A percentile compares a stretch with the other conserved stretches of the same genome.
These are phyloP conservation scores for Colletotrichum kahawae DNA, from an alignment of 2,329 filamentous ascomycete species.

Conservation along the genomic window DNA sequence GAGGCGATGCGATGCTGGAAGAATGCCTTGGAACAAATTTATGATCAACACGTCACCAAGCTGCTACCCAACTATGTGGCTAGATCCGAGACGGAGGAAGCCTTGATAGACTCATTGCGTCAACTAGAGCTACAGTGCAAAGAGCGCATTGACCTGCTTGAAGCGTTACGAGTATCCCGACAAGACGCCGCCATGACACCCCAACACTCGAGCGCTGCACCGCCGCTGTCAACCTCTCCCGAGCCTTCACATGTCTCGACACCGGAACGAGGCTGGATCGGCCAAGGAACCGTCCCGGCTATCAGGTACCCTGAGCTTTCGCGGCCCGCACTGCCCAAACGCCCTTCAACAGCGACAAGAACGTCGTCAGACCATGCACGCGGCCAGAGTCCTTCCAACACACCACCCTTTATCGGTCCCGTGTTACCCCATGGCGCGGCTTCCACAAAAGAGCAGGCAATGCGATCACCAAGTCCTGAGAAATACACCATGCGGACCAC, in stretches of 20 bases:
- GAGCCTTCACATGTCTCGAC: background rate
- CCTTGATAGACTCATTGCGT: constrained; percentile 79
- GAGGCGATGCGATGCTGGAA: constrained; percentile 94
- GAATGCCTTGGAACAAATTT: constrained; percentile 85
- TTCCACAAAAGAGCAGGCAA: constrained; percentile 39
- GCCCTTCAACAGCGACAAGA: constrained; percentile 61
- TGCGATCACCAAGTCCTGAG: constrained; percentile 62
- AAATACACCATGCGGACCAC: constrained; percentile 68
- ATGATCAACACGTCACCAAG: constrained; percentile 81
- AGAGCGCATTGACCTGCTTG: constrained; percentile 87
- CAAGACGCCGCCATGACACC: constrained; percentile 37
- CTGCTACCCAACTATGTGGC: constrained; percentile 72
- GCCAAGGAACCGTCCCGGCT: constrained; percentile 80
- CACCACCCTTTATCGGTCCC: constrained; percentile 26
- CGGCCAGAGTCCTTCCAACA: constrained; percentile 20
- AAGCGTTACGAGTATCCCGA: constrained; percentile 75
- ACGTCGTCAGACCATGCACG: constrained; percentile 55
- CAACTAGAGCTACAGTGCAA: constrained; percentile 91
- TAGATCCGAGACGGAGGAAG: constrained; percentile 81
- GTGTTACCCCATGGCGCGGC: constrained; percentile 36
- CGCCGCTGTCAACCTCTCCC: background rate
- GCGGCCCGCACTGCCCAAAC: constrained; percentile 64
- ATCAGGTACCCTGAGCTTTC: constrained; percentile 82
- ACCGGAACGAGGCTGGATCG: constrained; percentile 67
- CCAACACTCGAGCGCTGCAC: background rate